Evolutionary conservation across 164 flowering plant genomes (phyloP).

Genomic region (Liquidambar formosana): DNA sequence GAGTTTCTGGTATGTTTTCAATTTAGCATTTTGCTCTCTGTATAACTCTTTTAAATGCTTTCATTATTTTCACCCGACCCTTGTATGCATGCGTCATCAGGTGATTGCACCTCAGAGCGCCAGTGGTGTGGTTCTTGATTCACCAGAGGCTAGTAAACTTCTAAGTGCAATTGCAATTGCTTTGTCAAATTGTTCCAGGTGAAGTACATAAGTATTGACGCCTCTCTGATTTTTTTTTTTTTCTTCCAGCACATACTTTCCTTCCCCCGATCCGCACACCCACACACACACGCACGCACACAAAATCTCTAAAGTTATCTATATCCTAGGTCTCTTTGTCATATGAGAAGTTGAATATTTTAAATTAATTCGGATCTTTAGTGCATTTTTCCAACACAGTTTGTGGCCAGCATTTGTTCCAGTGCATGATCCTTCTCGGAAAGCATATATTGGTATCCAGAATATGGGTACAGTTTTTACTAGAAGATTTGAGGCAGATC

Average conservation of each 20-base stretch:
- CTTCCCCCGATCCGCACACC: too few species aligned
- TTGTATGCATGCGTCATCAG: slow-evolving; percentile 35
- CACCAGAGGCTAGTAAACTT: slow-evolving; percentile 95
- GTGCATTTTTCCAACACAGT: slow-evolving; percentile 38
- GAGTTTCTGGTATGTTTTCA: slow-evolving; percentile 74
- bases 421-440: slow-evolving; percentile 91
- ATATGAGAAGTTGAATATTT: slow-evolving; percentile 6
- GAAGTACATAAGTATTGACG: slow-evolving; percentile 1
- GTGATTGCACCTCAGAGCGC: slow-evolving; percentile 94
- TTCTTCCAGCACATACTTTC: background rate
- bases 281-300: too few species aligned
- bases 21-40: slow-evolving; percentile 3
- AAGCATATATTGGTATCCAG: slow-evolving; percentile 92
- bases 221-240: background rate
- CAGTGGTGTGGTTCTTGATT: slow-evolving; percentile 93
- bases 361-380: slow-evolving; percentile 2
- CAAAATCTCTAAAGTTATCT: too few species aligned
- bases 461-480: slow-evolving; percentile 93
- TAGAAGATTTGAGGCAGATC: slow-evolving; percentile 94
- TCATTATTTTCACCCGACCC: background rate
- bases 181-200: slow-evolving; percentile 91
- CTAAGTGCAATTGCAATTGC: slow-evolving; percentile 94
- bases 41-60: background rate
- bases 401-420: slow-evolving; percentile 99
- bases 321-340: background rate